These are phyloP conservation scores for Backusella luteola DNA, from an alignment of 192 early-diverging fungal species.

Conservation along the genomic window DNA sequence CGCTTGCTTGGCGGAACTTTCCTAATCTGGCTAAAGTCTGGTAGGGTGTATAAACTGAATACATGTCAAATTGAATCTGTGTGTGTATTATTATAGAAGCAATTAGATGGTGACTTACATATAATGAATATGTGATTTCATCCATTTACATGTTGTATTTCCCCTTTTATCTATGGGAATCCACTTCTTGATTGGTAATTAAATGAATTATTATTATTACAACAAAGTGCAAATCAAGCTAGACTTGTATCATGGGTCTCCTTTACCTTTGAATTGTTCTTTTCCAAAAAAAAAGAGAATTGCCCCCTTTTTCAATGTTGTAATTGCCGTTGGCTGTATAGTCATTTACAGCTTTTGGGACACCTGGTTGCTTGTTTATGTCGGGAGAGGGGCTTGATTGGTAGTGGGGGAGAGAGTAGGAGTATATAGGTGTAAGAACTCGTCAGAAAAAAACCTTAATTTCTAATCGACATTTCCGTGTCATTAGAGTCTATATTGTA, in stretches of 20 bases:
- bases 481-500: not conserved
- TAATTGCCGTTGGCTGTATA: not conserved
- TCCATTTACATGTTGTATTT: not conserved
- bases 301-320: not conserved
- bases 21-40: not conserved
- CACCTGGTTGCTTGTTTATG: constrained; percentile 4
- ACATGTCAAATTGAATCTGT: not conserved
- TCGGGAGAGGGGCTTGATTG: not conserved
- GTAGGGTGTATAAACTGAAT: not conserved
- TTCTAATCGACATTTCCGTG: not conserved
- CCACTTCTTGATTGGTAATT: not conserved
- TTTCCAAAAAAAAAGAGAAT: not conserved
- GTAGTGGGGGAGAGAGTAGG: not conserved
- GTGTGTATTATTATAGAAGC: not conserved
- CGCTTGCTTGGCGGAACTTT: not conserved
- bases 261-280: not conserved
- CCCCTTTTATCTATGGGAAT: not conserved
- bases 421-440: not conserved
- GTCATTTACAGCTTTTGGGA: not conserved
- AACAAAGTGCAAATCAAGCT: not conserved
- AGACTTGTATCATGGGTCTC: not conserved
- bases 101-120: not conserved
- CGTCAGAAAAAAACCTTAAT: constrained; percentile 12
- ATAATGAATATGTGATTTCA: not conserved
- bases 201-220: not conserved